These are phyloP conservation scores for Pyronema domesticum DNA, from an alignment of 495 filamentous ascomycete genomes.

Conservation along the genomic window DNA sequence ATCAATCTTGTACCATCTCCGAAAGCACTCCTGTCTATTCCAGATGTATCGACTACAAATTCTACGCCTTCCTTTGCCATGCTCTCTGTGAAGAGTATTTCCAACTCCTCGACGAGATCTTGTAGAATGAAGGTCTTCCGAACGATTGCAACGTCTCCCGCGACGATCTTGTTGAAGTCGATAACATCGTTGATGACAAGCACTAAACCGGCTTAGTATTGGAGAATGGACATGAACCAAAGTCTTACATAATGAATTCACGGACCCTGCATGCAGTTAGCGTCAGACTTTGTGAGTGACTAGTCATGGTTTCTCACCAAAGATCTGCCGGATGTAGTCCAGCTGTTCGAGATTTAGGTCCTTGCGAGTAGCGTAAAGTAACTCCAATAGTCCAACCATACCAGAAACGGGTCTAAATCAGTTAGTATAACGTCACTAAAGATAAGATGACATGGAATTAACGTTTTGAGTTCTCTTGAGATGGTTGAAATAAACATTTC, in stretches of 20 bases:
- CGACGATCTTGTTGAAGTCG: constrained; percentile 17
- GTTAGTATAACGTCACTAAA: neutral
- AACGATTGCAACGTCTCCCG: constrained; percentile 4
- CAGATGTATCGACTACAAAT: constrained; percentile 10
- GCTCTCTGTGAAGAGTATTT: constrained; percentile 9
- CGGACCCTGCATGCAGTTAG: constrained; percentile 5
- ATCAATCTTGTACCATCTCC: constrained; percentile 13
- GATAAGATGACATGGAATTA: neutral
- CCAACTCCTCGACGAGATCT: constrained; percentile 13
- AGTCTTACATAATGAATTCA: constrained; percentile 12
- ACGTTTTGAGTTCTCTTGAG: constrained; percentile 14
- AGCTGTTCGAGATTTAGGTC: constrained; percentile 8
- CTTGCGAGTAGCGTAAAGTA: constrained; percentile 9
- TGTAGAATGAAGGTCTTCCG: constrained; percentile 10
- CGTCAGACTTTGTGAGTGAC: neutral
- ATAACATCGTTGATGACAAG: constrained; percentile 20
- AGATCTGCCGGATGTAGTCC: constrained; percentile 11
- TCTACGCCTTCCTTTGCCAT: constrained; percentile 13
- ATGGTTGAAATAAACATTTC: constrained; percentile 10
- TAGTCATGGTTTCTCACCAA: neutral
- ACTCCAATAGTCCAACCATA: constrained; percentile 14
- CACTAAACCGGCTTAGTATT: constrained; percentile 6
- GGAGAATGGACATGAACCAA: neutral
- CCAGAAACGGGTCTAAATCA: constrained; percentile 13
- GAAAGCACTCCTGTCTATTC: constrained; percentile 9